Base-by-base conservation (phyloP, 345 rosid genomes). In the Lepidium didymum region DNA sequence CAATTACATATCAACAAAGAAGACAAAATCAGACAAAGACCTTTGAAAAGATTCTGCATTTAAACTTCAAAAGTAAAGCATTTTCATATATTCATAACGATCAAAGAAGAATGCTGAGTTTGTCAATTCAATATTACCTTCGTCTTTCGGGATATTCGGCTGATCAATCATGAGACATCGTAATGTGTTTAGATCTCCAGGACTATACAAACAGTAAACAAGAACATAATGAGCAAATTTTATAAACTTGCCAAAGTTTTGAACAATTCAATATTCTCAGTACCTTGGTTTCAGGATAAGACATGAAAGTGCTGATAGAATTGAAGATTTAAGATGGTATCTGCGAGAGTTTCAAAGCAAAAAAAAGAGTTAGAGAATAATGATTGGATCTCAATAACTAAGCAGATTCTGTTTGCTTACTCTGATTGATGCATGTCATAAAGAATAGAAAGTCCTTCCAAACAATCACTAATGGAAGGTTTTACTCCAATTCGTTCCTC, bases 131-230 rank as follows among this genome's bases (percentile, higher is more conserved):
- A 10, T 41, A 1, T 5, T 68, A 92, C 98, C 90, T 88, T 88
- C 92, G 10, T 85, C 90, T 64, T 63, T 83, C 4, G 82, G 79
- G 67, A 90, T 84, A 50, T 93, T 88, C 31, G 97, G 97, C 55
- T 90, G 87, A 82, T 93, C 98, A 53, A 84, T 77, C 81, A 90
- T 68, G 12, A 93, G 87, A 68, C 76, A 86, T 53, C 83, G 87
- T 11, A 93, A 82, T 11, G 82, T 77, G 12, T 74, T 79, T 6
- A 90, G 78, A 84, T 88, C 92, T 60, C 80, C 47, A 16, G 76
- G 64, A 77, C 96, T 89, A 73, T 19, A 64, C 14, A 60, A 42
- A 36, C 18, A 64, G 37, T 37, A 8, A 36, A 42, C 2, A 67
- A 44, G 27, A 47, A 35, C 47, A 55, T 29, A 21, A 34, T 29